These are phyloP conservation scores for Gloeopeniophorella convolvens DNA, from an alignment of 768 basidiomycete genomes.

Conservation along the genomic window DNA sequence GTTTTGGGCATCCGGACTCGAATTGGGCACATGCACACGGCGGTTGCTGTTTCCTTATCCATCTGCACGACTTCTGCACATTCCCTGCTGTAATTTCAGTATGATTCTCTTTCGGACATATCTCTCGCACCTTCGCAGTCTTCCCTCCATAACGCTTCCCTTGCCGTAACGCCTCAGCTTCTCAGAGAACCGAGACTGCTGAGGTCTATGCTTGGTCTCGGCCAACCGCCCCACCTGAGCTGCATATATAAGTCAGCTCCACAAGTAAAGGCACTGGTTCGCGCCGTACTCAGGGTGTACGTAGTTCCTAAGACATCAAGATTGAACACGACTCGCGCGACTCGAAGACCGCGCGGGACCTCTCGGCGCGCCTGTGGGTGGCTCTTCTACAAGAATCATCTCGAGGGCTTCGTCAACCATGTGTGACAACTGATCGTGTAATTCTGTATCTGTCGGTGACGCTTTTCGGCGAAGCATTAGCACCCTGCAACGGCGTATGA, in stretches of 20 bases:
- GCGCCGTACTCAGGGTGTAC: too few species aligned
- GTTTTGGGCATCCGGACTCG: constrained; percentile 14
- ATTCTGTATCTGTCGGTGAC: constrained; percentile 14
- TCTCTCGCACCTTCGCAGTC: constrained; percentile 7
- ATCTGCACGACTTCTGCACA: constrained; percentile 13
- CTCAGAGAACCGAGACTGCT: neutral
- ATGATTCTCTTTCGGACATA: constrained; percentile 2
- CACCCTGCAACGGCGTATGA: constrained; percentile 5
- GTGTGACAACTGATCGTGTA: neutral
- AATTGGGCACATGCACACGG: constrained; percentile 11
- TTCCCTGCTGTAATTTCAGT: constrained; percentile 17
- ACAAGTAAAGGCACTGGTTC: neutral
- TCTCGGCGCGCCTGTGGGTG: too few species aligned
- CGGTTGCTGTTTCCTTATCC: constrained; percentile 12
- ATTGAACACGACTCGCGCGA: neutral
- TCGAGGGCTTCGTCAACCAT: constrained; percentile 17
- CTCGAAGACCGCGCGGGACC: neutral
- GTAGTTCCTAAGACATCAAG: neutral
- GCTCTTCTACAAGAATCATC: neutral
- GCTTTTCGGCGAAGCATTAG: constrained; percentile 17
- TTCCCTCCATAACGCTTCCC: too few species aligned
- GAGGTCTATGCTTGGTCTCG: neutral
- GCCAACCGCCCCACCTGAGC: neutral
- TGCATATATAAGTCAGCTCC: neutral
- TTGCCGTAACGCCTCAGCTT: neutral